Evolutionary conservation across 2,329 filamentous ascomycete species (phyloP), one percentile per base, ranked within the genome.

Genomic region (Penicillium sp.): DNA sequence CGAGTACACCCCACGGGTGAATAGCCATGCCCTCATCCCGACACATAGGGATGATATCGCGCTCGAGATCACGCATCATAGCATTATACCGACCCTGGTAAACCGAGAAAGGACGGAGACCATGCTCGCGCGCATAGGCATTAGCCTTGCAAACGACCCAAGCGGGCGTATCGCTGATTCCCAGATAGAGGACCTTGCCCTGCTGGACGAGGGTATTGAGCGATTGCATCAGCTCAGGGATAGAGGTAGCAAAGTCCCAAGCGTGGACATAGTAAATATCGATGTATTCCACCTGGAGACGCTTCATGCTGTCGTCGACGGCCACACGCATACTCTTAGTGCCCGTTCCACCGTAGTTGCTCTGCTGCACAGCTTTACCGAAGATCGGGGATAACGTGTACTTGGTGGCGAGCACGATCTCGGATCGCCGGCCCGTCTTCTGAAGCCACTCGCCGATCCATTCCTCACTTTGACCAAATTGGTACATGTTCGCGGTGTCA

Each of bases 371-470:
- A 0, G 65, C 68, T 4, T 74, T 73, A 24, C 71, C 72, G 27
- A 29, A 29, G 27, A 29, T 29, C 27, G 27, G 27, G 27, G 27
- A 29, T 29, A 29, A 10, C 1, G 84, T 86, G 71, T 81, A 90
- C 69, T 91, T 91, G 52, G 87, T 90, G 1, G 88, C 87, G 52
- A 90, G 78, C n/a, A 90, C 86, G 72, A 90, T 83, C 67, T 88
- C 79, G 63, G 90, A 87, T 24, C 89, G 82, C 57, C 84, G 84
- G n/a, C 81, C 79, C 10, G 85, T 82, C 59, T 81, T 81, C 65
- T 80, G 78, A 84, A 89, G 87, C 87, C 88, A 91, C 63, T 88
- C 86, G 35, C 88, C 88, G 55, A 91, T 77, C 84, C 87, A 88
- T 52, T 67, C 72, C 72, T 90, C 88, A 1, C 84, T 84, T 65